Evolutionary conservation across 352 stramenopile species (phyloP), one percentile per base, ranked within the genome.

Genomic region (Achlya hypogyna): DNA sequence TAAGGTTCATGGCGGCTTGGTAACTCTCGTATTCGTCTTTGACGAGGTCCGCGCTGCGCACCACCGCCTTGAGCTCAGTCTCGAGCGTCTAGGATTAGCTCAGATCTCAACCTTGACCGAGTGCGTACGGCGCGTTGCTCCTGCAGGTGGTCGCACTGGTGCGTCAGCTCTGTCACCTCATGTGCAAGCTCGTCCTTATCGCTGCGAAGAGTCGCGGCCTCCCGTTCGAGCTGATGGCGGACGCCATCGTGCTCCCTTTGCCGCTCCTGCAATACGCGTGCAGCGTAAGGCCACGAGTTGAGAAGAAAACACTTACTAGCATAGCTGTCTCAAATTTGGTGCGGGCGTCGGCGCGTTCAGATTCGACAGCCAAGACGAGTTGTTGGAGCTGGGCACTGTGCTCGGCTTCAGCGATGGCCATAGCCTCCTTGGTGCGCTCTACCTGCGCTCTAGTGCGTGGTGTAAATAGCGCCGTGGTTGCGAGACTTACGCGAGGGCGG

Each of bases 151-250:
- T 59, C 23, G 29, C 25, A 59, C 43, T 88, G 73, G 0, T 63
- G 52, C 51, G 77, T 79, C 14, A 90, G 45, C 23, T 88, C 76
- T 0, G 69, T 68, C n/a, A 75, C 79, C 49, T 88, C 80, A 9
- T 75, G 16, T 23, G 22, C 12, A n/a, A 47, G 31, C 10, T 3
- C 31, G 9, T 27, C 22, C 9, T 20, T 62, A 20, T 45, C 31
- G 10, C 5, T 25, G 12, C 22, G 22, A 8, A 62, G 23, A 20
- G 29, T 45, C 28, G 29, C 53, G 20, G 45, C 23, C 20, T 62
- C 28, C 5, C 8, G 12, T 8, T 62, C 31, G 31, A 42, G 34
- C 18, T 27, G 16, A 23, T 27, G 22, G 29, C 34, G 53, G 16
- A 31, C 53, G 27, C 28, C 53, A 16, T 45, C 53, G 23, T 42